These are phyloP conservation scores for Ustulina deusta DNA, from an alignment of 2,329 filamentous ascomycete species.

Conservation along the genomic window DNA sequence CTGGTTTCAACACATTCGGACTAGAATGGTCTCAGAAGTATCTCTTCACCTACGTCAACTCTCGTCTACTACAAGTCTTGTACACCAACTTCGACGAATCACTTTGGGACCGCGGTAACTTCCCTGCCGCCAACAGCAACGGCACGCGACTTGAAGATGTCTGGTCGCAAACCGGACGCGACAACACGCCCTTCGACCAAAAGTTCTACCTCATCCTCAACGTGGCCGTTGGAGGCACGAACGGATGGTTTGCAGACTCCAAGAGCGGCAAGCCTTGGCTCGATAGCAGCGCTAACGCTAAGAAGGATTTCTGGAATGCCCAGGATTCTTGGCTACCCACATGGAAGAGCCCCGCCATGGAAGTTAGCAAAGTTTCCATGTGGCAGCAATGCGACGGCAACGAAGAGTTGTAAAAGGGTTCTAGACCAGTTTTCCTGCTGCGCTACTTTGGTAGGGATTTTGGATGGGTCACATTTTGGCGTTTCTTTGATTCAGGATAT, in stretches of 20 bases:
- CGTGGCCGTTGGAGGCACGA: slow-evolving; percentile 80
- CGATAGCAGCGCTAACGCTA: slow-evolving; percentile 73
- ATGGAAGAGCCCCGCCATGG: slow-evolving; percentile 76
- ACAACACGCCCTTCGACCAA: slow-evolving; percentile 79
- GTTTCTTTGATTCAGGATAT: slow-evolving; percentile 28
- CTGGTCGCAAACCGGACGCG: slow-evolving; percentile 71
- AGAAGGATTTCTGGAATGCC: slow-evolving; percentile 81
- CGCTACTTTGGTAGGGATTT: slow-evolving; percentile 4
- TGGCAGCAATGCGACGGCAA: slow-evolving; percentile 75
- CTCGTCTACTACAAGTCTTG: slow-evolving; percentile 80
- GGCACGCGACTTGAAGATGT: slow-evolving; percentile 72
- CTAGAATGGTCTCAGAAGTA: slow-evolving; percentile 91
- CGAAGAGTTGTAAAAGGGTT: slow-evolving; percentile 60
- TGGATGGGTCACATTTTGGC: slow-evolving; percentile 16
- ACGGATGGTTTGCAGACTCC: slow-evolving; percentile 86
- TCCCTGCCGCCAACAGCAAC: slow-evolving; percentile 73
- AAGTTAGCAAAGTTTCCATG: slow-evolving; percentile 77
- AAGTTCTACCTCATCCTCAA: slow-evolving; percentile 82
- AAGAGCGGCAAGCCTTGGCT: slow-evolving; percentile 82
- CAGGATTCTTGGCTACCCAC: slow-evolving; percentile 75
- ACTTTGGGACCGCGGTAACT: slow-evolving; percentile 76
- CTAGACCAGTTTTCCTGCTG: not conserved
- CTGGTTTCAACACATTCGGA: slow-evolving; percentile 80
- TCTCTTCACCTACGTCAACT: slow-evolving; percentile 87
- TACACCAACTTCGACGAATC: slow-evolving; percentile 79